Percentiles rank a stretch among this genome's conserved stretches.
Conservation (phyloP, 2,329 filamentous ascomycete species). For the Paracoccidioides lutzii region DNA sequence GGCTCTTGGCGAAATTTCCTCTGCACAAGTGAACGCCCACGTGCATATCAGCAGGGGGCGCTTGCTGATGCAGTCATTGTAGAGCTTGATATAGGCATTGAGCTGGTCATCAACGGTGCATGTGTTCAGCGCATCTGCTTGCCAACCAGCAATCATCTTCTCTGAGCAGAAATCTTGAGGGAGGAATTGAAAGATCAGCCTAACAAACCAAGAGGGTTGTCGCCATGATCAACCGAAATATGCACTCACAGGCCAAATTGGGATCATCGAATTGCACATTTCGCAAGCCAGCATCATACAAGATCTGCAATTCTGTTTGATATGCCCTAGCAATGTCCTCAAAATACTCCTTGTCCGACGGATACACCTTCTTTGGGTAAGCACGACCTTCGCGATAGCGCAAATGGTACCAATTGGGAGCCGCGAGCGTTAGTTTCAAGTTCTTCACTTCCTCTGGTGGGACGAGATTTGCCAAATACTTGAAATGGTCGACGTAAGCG, state of each 20-base stretch:
- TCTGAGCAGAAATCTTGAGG: conserved; percentile 57
- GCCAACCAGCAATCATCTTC: conserved; percentile 58
- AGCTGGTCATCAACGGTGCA: conserved; percentile 58
- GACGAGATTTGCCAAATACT: conserved; percentile 46
- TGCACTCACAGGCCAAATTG: conserved; percentile 49
- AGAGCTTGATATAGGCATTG: conserved; percentile 62
- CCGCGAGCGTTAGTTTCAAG: conserved; percentile 55
- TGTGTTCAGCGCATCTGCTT: conserved; percentile 53
- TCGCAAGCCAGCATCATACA: conserved; percentile 50
- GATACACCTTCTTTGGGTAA: conserved; percentile 45
- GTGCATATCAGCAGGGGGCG: conserved; percentile 57
- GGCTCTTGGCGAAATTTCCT: conserved; percentile 51
- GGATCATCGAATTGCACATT: conserved; percentile 59
- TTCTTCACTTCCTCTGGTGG: conserved; percentile 50
- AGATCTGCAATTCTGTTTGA: conserved; percentile 46
- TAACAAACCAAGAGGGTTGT: not conserved
- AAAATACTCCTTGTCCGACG: conserved; percentile 50
- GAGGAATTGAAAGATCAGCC: not conserved
- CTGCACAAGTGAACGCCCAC: conserved; percentile 63
- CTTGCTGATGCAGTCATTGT: conserved; percentile 57
- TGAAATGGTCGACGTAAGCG: conserved; percentile 45
- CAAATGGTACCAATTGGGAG: conserved; percentile 58
- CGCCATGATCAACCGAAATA: not conserved
- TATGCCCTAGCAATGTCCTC: conserved; percentile 53
- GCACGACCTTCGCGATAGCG: conserved; percentile 44